Evolutionary conservation across 2,329 filamentous ascomycete genomes (phyloP), one percentile per base, ranked within the genome.

Genomic region (Alternaria incomplexa): DNA sequence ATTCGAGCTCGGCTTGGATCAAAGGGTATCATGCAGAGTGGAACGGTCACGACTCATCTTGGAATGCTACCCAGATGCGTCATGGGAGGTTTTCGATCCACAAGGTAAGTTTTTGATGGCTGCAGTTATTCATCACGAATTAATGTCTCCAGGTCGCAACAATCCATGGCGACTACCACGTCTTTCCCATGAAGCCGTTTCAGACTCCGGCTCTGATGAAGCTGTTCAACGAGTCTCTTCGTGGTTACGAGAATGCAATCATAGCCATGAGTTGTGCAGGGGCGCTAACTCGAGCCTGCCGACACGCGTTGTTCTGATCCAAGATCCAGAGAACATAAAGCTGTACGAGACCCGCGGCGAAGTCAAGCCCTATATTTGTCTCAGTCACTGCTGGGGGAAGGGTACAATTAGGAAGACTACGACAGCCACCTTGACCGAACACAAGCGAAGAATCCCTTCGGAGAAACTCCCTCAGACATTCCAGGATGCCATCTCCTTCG

Each of bases 401-500:
- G 43, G 2, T 6, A 11, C 30, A n/a, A 12, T 59, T 17, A 51
- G 44, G 3, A 55, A 5, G 5, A 63, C 61, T 6, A 51, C 20
- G n/a, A 26, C 1, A 6, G 5, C 25, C 7, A 59, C 44, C 30
- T 9, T 63, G 11, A 3, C 44, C 10, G 10, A 17, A 6, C 23
- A 56, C 12, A 56, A 53, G 23, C 28, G 51, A 22, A 20, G 8
- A 11, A 64, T 68, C 6, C 25, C 58, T 11, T 68, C 61, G 61
- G 12, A 40, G 4, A 26, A 17, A 3, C 5, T 68, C 5, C 62
- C 66, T 11, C 58, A 20, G 36, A 63, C 62, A n/a, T 70, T 67
- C 47, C 59, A 63, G 28, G 59, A 70, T 26, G 67, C 67, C 0
- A 56, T 69, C 25, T 52, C 58, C 17, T 61, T 62, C 25, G 56